Base-by-base conservation (phyloP, 108 stramenopile genomes). In the Fragilariopsis cylindrus region DNA sequence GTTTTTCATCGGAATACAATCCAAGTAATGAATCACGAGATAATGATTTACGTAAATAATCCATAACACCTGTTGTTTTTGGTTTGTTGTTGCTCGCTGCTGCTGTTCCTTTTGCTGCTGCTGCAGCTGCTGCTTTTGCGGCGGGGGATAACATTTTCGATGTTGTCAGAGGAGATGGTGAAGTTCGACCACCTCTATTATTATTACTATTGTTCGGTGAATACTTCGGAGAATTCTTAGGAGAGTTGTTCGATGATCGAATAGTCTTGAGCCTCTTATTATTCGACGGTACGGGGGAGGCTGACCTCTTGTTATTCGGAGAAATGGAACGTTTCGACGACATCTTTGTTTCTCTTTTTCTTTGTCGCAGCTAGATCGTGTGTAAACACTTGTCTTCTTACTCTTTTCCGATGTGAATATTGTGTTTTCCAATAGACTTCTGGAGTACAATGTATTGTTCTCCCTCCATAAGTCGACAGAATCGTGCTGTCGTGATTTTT, bases 21-120 rank as follows among this genome's bases (percentile, higher is more conserved):
- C 76, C 75, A 45, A 75, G 62, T 42, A 89, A 71, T 0, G 73
- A 21, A 15, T 57, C 52, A 1, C 74, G 54, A 3, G 78, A 65
- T 4, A 89, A 62, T 16, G 60, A 53, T 7, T 57, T 65, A 30
- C 73, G 76, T 4, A 89, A 57, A 64, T 83, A 89, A 12, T 76
- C 76, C 81, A 89, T 75, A 0, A 89, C 82, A 12, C 84, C 88
- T 9, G 80, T 66, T 45, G 78, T 72, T 43, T 67, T 68, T 16
- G 52, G 18, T 44, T 47, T 67, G 39, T 30, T 30, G 30, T 30
- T 30, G 40, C 46, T 9, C 13, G 66, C 50, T 47, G 44, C 65
- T 46, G 65, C 0, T 53, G 30, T 30, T 30, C 30, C 30, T 30
- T 30, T 21, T 11, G 39, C 60, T 18, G 60, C 39, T 42, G 39